A percentile compares a stretch with the other conserved stretches of the same genome.
Evolutionary conservation across 805 yeast genomes (phyloP).

Genomic region (Millerozyma acaciae): DNA sequence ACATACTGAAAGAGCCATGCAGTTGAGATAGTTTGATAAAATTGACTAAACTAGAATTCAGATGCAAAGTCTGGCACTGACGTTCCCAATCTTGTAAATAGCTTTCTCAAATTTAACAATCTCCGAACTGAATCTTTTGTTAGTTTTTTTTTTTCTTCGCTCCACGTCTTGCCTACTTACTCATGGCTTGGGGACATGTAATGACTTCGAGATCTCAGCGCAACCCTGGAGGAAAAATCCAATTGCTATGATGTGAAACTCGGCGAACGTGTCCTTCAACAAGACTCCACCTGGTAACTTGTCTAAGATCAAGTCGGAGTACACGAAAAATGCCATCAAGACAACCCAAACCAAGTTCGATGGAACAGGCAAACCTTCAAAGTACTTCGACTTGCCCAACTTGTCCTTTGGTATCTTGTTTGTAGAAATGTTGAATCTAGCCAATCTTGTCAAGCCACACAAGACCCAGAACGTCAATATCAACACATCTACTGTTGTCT

Average conservation of each 20-base stretch:
- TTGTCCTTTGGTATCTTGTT: conserved; percentile 88
- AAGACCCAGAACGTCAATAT: conserved; percentile 79
- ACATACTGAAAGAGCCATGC: no score
- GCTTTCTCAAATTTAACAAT: no score
- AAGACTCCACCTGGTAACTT: conserved; percentile 64
- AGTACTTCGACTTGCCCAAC: conserved; percentile 81
- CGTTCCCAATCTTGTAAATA: no score
- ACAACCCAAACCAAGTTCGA: conserved; percentile 73
- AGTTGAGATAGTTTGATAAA: no score
- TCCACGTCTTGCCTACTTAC: no score
- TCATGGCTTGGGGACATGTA: conserved; percentile 84
- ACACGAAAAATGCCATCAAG: conserved; percentile 66
- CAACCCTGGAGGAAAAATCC: conserved; percentile 79
- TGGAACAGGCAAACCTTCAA: conserved; percentile 97
- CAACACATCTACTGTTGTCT: conserved; percentile 75
- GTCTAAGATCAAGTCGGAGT: conserved; percentile 44
- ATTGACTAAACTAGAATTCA: no score
- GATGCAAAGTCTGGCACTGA: no score
- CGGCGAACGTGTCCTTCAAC: conserved; percentile 54
- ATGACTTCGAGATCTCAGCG: conserved; percentile 84
- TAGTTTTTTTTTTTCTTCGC: no score
- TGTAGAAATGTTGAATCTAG: conserved; percentile 93
- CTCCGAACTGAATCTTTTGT: no score
- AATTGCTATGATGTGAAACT: conserved; percentile 68
- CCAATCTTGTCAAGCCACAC: conserved; percentile 91